phyloP scores from a whole-genome alignment of 139 green algal species.

The Chlamydomonas schloesseri region DNA sequence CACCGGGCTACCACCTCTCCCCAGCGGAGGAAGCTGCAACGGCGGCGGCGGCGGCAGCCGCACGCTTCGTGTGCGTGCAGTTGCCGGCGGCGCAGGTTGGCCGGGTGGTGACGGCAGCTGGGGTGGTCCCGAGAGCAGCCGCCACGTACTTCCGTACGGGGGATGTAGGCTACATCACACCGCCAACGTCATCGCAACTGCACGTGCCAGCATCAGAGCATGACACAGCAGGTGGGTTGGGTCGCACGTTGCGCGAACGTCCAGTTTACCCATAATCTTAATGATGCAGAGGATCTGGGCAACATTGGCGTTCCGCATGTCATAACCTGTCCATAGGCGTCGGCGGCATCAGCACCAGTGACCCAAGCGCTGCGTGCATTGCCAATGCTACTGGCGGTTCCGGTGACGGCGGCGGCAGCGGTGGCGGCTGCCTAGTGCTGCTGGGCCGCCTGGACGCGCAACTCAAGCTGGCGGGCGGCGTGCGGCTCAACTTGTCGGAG shows the following conservation, averaged over 20 bases:
- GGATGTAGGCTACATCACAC: conserved; percentile 43
- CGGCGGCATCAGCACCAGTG: no score
- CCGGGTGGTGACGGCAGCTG: background rate
- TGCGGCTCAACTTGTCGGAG: conserved; percentile 64
- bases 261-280: no score
- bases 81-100: background rate
- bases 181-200: background rate
- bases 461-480: conserved; percentile 53
- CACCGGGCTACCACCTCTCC: conserved; percentile 50
- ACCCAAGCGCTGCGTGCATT: no score
- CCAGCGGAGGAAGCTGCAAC: background rate
- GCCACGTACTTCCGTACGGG: conserved; percentile 51
- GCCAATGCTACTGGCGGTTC: no score
- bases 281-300: background rate
- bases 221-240: background rate
- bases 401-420: no score
- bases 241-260: no score
- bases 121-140: background rate
- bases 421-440: conserved; percentile 50
- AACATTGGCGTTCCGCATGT: no score
- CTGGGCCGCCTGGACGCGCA: conserved; percentile 54
- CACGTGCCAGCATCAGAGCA: no score
- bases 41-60: background rate
- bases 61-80: background rate
- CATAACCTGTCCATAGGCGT: background rate